Evolutionary conservation across 2,329 filamentous ascomycete genomes (phyloP).

Genomic region (Colletotrichum endophyticum): DNA sequence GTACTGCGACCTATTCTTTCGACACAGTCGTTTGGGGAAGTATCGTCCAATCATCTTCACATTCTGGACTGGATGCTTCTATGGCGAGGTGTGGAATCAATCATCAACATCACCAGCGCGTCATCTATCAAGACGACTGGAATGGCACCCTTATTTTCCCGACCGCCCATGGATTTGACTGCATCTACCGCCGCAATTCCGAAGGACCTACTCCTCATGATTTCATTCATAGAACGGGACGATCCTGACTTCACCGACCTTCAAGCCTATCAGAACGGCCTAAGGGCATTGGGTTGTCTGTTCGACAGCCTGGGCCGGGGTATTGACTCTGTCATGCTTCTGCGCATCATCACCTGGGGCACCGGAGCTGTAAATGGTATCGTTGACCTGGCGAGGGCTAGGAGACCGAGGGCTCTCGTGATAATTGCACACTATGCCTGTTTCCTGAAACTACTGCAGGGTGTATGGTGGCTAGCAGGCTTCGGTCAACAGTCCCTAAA

Average conservation of each 20-base stretch:
- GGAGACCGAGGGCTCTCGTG: constrained; percentile 50
- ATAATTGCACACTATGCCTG: constrained; percentile 57
- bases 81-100: not conserved
- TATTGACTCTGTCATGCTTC: not conserved
- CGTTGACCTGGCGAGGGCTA: constrained; percentile 44
- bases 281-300: not conserved
- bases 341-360: not conserved
- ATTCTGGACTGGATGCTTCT: not conserved
- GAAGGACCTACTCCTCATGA: not conserved
- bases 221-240: not conserved
- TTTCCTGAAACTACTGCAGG: constrained; percentile 44
- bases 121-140: not conserved
- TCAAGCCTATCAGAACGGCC: not conserved
- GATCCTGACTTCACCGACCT: not conserved
- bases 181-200: not conserved
- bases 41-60: not conserved
- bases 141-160: not conserved
- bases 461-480: not conserved
- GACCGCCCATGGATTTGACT: not conserved
- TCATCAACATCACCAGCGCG: not conserved
- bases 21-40: not conserved
- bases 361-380: constrained; percentile 35
- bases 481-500: not conserved
- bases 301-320: not conserved
- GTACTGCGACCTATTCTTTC: not conserved